These are phyloP conservation scores for Hypoxylon intermedium DNA, from an alignment of 495 filamentous ascomycete genomes.

Conservation along the genomic window DNA sequence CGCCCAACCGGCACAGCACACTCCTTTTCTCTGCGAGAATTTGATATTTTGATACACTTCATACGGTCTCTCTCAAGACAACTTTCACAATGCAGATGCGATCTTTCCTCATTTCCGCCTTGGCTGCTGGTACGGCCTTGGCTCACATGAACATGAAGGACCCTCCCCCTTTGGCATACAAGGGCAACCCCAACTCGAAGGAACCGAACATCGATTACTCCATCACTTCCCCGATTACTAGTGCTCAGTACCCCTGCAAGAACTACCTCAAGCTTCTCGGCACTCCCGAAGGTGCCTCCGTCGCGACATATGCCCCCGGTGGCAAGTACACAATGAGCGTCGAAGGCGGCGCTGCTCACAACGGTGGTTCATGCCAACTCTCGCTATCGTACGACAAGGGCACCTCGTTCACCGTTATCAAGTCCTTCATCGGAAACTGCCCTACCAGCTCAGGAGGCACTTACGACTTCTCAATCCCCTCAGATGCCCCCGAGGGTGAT, in stretches of 20 bases:
- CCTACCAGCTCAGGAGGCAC: conserved; percentile 51
- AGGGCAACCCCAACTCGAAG: conserved; percentile 57
- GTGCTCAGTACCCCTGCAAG: conserved; percentile 69
- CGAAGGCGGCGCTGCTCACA: conserved; percentile 63
- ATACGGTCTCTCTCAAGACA: conserved; percentile 2
- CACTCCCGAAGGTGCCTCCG: conserved; percentile 52
- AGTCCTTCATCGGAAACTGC: conserved; percentile 69
- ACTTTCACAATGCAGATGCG: conserved; percentile 47
- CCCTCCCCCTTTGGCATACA: conserved; percentile 63
- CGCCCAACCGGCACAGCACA: conserved; percentile 27
- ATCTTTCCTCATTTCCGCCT: conserved; percentile 36
- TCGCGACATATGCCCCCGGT: conserved; percentile 63
- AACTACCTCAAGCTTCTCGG: conserved; percentile 65
- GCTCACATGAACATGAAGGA: conserved; percentile 68
- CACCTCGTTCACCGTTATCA: conserved; percentile 67
- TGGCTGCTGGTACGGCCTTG: conserved; percentile 47
- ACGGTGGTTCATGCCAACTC: conserved; percentile 71
- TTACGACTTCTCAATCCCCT: conserved; percentile 70
- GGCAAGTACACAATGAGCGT: conserved; percentile 64
- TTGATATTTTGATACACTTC: background rate
- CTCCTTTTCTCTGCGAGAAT: conserved; percentile 25
- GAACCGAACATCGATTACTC: conserved; percentile 58
- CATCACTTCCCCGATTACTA: conserved; percentile 62
- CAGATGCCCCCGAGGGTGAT: conserved; percentile 62
- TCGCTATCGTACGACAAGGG: conserved; percentile 69